Conservation (phyloP, 352 stramenopile genomes). For the Globisporangium splendens region DNA sequence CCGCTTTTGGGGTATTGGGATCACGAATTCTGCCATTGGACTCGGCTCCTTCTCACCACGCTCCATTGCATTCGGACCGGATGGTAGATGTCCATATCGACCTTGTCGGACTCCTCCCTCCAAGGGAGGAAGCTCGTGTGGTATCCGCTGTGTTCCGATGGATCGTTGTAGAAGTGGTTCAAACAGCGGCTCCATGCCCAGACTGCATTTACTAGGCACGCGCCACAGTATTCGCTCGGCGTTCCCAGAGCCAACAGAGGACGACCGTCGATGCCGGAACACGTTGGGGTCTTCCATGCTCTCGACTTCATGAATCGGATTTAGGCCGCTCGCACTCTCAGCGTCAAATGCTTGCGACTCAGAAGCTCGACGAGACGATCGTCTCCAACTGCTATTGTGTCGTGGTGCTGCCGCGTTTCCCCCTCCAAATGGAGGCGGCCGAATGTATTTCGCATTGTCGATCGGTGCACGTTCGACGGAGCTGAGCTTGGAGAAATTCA, state of each 20-base stretch:
- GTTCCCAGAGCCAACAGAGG: slow-evolving; percentile 16
- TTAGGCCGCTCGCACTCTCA: not conserved
- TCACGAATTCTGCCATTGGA: slow-evolving; percentile 10
- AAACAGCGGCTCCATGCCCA: slow-evolving; percentile 73
- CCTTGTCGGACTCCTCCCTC: not conserved
- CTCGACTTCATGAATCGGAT: slow-evolving; percentile 10
- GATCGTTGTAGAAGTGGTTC: slow-evolving; percentile 65
- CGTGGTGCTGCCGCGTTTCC: not conserved
- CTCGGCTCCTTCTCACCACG: not conserved
- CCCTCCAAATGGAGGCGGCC: slow-evolving; percentile 13
- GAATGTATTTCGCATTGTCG: slow-evolving; percentile 42
- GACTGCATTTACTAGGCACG: slow-evolving; percentile 36
- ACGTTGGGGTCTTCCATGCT: slow-evolving; percentile 8
- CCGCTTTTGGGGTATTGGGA: slow-evolving; percentile 31
- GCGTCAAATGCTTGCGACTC: too few species aligned
- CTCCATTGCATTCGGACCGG: slow-evolving; percentile 8
- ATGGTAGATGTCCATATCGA: slow-evolving; percentile 2
- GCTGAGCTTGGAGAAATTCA: slow-evolving; percentile 81
- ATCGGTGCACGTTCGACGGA: slow-evolving; percentile 52
- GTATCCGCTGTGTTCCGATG: slow-evolving; percentile 49
- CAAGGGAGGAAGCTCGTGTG: not conserved
- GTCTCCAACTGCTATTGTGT: too few species aligned
- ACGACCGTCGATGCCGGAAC: slow-evolving; percentile 11
- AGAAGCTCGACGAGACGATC: too few species aligned
- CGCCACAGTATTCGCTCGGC: slow-evolving; percentile 8